Evolutionary conservation across 306 rosid species (phyloP), one percentile per base, ranked within the genome.

Genomic region (Quercus gilva): DNA sequence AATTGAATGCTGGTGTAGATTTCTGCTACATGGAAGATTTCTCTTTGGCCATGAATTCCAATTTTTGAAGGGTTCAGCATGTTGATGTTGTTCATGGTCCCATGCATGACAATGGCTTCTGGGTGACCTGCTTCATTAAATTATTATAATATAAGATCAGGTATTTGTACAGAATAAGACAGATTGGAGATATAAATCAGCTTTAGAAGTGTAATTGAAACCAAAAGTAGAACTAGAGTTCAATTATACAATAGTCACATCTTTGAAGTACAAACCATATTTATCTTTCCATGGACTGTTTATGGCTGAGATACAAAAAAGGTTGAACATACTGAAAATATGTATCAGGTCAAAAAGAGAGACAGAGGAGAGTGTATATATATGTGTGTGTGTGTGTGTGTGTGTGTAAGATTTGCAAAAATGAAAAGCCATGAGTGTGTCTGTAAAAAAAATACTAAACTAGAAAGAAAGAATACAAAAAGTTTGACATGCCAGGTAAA

Each of bases 111-210:
- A 81, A 64, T 25, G 8, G 69, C 73, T 77, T 74, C 61, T 57
- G 52, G 15, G 73, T 81, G 75, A 79, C 90, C 90, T 87, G 88
- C 56, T 84, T 81, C 55, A 75, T 28, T 15, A 3, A 14, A 74
- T 74, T 82, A 78, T 81, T 49, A 77, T 71, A 78, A 71, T 78
- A 56, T 14, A 20, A 21, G 33, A 58, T 85, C 84, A 75, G 58
- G 74, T 84, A 72, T 73, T 81, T 74, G 55, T 87, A 83, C 78
- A 83, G 85, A 83, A 83, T 77, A 80, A 81, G 76, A 81, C 69
- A 84, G 86, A 69, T 83, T 76, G 43, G n/a, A 17, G 37, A 80
- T 52, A 49, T 41, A 7, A 80, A 49, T 82, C 82, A 83, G 79
- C 84, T 82, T 80, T 77, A 1, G 5, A 63, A 17, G 25, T 10